These are phyloP conservation scores for Symbiodinium pilosum DNA, from an alignment of 73 alveolate species.

Conservation along the genomic window DNA sequence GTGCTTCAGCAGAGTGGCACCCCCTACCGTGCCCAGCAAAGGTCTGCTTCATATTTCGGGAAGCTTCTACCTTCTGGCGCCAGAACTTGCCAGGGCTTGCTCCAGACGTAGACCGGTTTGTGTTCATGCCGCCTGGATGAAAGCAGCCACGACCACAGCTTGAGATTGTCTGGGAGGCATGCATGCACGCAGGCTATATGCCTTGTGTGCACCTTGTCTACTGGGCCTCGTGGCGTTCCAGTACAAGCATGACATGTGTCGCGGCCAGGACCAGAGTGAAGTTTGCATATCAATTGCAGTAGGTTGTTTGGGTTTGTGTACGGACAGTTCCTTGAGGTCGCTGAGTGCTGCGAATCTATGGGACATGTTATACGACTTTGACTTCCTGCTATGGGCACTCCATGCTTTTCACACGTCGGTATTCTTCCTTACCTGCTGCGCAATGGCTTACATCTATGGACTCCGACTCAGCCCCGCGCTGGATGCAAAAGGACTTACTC, in stretches of 20 bases:
- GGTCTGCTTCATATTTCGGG: slow-evolving; percentile 85
- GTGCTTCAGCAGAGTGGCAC: neutral
- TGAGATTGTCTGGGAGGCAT: too few relatives aligned
- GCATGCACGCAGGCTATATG: slow-evolving; percentile 33
- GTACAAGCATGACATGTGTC: slow-evolving; percentile 66
- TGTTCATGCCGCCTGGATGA: slow-evolving; percentile 33
- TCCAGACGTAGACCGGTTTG: slow-evolving; percentile 88
- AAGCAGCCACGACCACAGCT: too few relatives aligned
- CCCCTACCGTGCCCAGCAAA: neutral
- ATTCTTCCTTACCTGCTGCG: slow-evolving; percentile 71
- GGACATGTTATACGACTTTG: slow-evolving; percentile 57
- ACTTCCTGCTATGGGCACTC: slow-evolving; percentile 71
- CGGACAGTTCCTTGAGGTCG: slow-evolving; percentile 23
- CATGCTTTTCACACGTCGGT: slow-evolving; percentile 74
- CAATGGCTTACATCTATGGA: slow-evolving; percentile 87
- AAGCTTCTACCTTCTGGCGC: slow-evolving; percentile 90
- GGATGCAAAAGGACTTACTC: slow-evolving; percentile 68
- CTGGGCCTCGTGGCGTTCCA: slow-evolving; percentile 25
- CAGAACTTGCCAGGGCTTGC: slow-evolving; percentile 73
- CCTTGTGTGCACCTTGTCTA: slow-evolving; percentile 73
- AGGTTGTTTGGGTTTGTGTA: neutral
- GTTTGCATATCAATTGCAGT: neutral
- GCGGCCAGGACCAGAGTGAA: neutral
- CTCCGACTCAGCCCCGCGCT: slow-evolving; percentile 88
- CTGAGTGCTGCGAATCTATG: slow-evolving; percentile 7